Base-by-base conservation (phyloP, 2,329 filamentous ascomycete genomes). In the Harringtonia lauricola region DNA sequence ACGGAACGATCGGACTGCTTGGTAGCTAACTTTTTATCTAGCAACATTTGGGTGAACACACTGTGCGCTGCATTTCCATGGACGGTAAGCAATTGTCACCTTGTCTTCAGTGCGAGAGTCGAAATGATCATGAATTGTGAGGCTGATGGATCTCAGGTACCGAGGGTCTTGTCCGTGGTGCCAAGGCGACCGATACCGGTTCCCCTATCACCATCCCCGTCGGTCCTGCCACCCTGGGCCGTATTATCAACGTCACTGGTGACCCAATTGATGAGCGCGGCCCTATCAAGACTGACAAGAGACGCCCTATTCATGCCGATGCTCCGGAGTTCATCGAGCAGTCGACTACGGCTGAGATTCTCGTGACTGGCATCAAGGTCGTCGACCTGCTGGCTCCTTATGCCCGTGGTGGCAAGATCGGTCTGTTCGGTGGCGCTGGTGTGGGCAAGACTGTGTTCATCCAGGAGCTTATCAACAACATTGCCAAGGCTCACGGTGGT, bases 401-500 rank as follows among this genome's bases (percentile, higher is more conserved):
- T 72, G 92, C 92, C 67, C 92, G 92, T 94, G 92, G 92, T 87
- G 92, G 92, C 82, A 98, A 98, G 85, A 98, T 98, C 80, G 92
- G 92, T 86, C 88, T 98, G 59, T 98, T 98, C 76, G 92, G 92
- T 74, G 92, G 92, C 90, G 92, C 92, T 62, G 92, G 92, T 94
- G 92, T 98, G 79, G 92, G 92, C 72, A 98, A 98, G 85, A 98
- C 92, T 68, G 92, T 98, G 67, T 98, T 96, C 79, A 98, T 98
- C 70, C 92, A 98, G 81, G 92, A 98, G 76, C 76, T 98, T 66
- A 98, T 98, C 77, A 98, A 98, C 88, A 98, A 98, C 84, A 96
- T 98, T 66, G 92, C 92, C 74, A 96, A 96, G 82, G 92, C 92
- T 60, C 92, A 98, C 78, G 92, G 92, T 94, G 92, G 92, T 94